Evolutionary conservation across 1,139 yeast species (phyloP), one percentile per base, ranked within the genome.

Genomic region (Debaryomyces sp.): DNA sequence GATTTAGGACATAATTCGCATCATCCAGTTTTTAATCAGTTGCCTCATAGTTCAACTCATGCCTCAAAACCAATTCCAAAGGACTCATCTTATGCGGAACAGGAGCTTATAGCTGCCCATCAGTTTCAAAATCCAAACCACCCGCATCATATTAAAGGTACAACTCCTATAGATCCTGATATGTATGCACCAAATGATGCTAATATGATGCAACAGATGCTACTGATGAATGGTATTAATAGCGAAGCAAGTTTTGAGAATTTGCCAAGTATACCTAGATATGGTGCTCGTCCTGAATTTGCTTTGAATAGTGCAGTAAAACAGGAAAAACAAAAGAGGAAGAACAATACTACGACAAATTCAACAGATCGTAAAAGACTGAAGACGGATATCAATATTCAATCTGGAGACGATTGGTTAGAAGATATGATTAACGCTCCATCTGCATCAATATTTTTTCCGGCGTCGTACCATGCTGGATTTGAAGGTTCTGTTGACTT

Each of bases 361-460:
- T 12, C 24, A 12, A 2, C 43, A 22, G 36, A 30, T 4, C n/a
- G n/a, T n/a, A 41, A 41, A 10, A 30, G 36, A 21, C 1, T 29
- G 9, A 41, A 32, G 13, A 21, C n/a, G 22, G 36, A 30, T 5
- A n/a, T 41, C n/a, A 36, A 22, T 22, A 18, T 41, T 17, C 43
- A 27, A 3, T 12, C 35, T 12, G 48, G 57, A 48, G 77, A 81
- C 54, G 84, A 86, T 62, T 81, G 95, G 96, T 60, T 89, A 45
- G 75, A 81, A 51, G 86, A 84, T 67, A 82, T 85, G 53, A 82
- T 84, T 45, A 80, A 77, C 50, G 77, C 88, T 22, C 84, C 94
- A 35, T 75, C 81, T 61, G 85, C 81, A 55, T 56, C 68, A 59
- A 62, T 73, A 46, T 77, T 85, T 46, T 80, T 80, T 1, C 52